These are phyloP conservation scores for Cupressus sempervirens DNA, from an alignment of 75 land plant species.

Conservation along the genomic window DNA sequence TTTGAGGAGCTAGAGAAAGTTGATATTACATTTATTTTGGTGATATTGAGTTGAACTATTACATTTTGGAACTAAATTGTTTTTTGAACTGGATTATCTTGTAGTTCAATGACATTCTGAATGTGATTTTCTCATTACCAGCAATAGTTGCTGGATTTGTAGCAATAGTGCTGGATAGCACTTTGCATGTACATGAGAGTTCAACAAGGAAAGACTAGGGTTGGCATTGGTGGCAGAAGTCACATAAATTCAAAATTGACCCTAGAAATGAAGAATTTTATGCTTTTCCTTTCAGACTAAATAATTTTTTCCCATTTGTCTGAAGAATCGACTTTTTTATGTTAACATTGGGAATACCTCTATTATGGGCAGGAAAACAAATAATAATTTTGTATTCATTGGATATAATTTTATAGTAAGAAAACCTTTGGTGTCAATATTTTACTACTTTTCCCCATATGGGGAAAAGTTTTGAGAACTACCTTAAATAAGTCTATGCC, in stretches of 20 bases:
- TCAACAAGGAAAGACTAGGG: slow-evolving; percentile 73
- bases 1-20: neutral
- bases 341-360: neutral
- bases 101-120: slow-evolving; percentile 95
- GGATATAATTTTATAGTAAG: neutral
- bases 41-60: neutral
- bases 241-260: slow-evolving; percentile 63
- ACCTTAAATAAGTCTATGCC: slow-evolving; percentile 6
- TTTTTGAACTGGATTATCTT: neutral
- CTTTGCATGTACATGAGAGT: slow-evolving; percentile 37
- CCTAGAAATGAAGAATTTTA: slow-evolving; percentile 89
- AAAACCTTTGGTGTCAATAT: neutral
- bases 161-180: slow-evolving; percentile 64
- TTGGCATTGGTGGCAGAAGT: slow-evolving; percentile 79
- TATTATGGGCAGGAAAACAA: neutral
- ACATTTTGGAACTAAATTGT: neutral
- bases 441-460: neutral
- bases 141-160: slow-evolving; percentile 64
- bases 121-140: slow-evolving; percentile 73
- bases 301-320: slow-evolving; percentile 79
- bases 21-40: no score
- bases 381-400: slow-evolving; percentile 4
- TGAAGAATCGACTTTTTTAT: neutral
- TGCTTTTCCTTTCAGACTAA: slow-evolving; percentile 73
- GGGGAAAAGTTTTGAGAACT: neutral